These are phyloP conservation scores for Chaetomium sp. DNA, from an alignment of 2,329 filamentous ascomycete genomes.

Conservation along the genomic window DNA sequence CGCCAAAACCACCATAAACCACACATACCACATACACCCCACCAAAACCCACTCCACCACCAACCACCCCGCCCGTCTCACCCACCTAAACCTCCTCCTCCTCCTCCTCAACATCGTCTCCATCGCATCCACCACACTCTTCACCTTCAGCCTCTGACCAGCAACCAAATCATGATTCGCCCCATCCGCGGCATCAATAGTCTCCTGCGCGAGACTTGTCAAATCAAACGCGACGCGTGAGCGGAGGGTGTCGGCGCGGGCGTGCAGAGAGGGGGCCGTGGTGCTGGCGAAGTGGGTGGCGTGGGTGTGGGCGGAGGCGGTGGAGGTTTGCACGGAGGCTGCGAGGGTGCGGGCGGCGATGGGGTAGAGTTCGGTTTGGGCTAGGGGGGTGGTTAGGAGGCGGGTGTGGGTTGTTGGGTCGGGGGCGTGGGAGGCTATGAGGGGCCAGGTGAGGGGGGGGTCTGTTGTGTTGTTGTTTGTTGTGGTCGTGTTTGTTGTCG, in stretches of 20 bases:
- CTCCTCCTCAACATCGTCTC: conserved; percentile 68
- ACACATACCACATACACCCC: conserved; percentile 89
- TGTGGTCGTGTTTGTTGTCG: conserved; percentile 10
- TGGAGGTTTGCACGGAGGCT: conserved; percentile 40
- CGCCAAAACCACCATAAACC: conserved; percentile 77
- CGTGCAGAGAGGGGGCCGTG: conserved; percentile 40
- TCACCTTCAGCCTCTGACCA: conserved; percentile 71
- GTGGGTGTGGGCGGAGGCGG: conserved; percentile 51
- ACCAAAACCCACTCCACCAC: conserved; percentile 82
- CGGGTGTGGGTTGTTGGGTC: conserved; percentile 29
- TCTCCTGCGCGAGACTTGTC: conserved; percentile 55
- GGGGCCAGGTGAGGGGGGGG: conserved; percentile 30
- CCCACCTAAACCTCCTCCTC: conserved; percentile 62
- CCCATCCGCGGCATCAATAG: conserved; percentile 73
- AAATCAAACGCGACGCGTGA: conserved; percentile 47
- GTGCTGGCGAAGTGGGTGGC: conserved; percentile 53
- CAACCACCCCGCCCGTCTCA: conserved; percentile 71
- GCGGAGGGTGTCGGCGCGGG: conserved; percentile 16
- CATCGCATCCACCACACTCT: conserved; percentile 72
- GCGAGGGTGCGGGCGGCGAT: conserved; percentile 47
- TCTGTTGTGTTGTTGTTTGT: conserved; percentile 5
- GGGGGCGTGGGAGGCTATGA: conserved; percentile 38
- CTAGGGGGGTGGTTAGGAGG: conserved; percentile 29
- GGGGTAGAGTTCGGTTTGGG: conserved; percentile 42
- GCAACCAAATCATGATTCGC: conserved; percentile 70